A percentile compares a stretch with the other conserved stretches of the same genome.
phyloP scores from a whole-genome alignment of 2,329 filamentous ascomycete genomes.

The Xylariaceae sp. region DNA sequence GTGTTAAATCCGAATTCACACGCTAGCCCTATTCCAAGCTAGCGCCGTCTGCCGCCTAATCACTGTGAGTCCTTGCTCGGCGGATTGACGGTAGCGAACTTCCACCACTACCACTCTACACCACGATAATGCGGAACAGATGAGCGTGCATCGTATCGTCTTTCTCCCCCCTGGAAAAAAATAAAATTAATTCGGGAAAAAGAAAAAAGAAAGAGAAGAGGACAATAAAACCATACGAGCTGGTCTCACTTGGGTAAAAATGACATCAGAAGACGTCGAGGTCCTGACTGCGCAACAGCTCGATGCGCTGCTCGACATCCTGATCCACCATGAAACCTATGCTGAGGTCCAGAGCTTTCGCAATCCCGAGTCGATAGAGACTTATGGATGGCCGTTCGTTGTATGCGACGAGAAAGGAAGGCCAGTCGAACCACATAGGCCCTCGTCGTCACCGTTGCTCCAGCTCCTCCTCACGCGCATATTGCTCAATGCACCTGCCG shows the following conservation, averaged over 20 bases:
- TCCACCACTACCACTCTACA: too few relatives aligned
- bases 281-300: constrained; percentile 38
- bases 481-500: constrained; percentile 59
- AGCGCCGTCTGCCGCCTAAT: too few relatives aligned
- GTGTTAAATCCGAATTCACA: too few relatives aligned
- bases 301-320: constrained; percentile 53
- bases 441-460: constrained; percentile 57
- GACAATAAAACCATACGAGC: not conserved
- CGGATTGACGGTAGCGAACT: too few relatives aligned
- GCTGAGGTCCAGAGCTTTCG: constrained; percentile 70
- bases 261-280: not conserved
- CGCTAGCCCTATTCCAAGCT: too few relatives aligned
- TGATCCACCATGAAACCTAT: constrained; percentile 56
- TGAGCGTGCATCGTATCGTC: too few relatives aligned
- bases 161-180: too few relatives aligned
- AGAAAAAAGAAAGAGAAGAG: not conserved
- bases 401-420: constrained; percentile 20
- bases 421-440: constrained; percentile 25
- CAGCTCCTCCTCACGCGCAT: constrained; percentile 63
- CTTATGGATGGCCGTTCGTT: constrained; percentile 66
- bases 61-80: too few relatives aligned
- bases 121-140: too few relatives aligned
- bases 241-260: not conserved
- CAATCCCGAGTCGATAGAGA: constrained; percentile 54
- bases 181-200: not conserved